Evolutionary conservation across 225 moss, liverwort and hornwort genomes (phyloP).

Genomic region (Straminergon stramineum): DNA sequence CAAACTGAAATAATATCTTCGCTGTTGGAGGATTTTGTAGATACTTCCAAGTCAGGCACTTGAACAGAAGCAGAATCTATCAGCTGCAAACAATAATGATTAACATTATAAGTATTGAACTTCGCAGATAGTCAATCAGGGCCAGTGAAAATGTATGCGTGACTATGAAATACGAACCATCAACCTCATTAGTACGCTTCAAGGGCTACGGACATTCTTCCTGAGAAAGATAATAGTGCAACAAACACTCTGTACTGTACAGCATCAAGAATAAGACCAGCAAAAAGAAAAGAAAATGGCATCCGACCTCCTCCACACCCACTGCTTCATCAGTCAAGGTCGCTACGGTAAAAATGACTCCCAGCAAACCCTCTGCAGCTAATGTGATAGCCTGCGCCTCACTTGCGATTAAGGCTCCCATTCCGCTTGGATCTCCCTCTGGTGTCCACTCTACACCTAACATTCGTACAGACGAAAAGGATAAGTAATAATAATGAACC

Average conservation of each 20-base stretch:
- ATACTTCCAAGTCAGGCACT: constrained; percentile 1
- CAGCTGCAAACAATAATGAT: constrained; percentile 7
- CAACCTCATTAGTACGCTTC: background rate
- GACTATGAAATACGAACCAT: background rate
- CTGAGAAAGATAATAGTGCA: background rate
- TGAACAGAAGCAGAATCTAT: constrained; percentile 7
- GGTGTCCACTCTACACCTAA: constrained; percentile 83
- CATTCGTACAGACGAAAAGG: background rate
- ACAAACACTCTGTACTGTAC: background rate
- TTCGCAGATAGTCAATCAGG: background rate
- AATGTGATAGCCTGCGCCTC: constrained; percentile 88
- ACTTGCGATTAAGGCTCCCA: constrained; percentile 78
- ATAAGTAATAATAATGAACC: background rate
- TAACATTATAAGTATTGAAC: background rate
- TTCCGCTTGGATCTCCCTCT: constrained; percentile 71
- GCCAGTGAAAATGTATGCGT: background rate
- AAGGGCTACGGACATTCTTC: background rate
- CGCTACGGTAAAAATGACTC: constrained; percentile 87
- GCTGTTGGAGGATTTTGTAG: constrained; percentile 8
- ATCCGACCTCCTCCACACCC: constrained; percentile 66
- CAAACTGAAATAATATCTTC: constrained; percentile 57
- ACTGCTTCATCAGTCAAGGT: constrained; percentile 89
- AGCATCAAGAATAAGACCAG: background rate
- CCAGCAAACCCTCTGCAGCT: constrained; percentile 84
- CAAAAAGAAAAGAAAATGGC: background rate